A percentile compares a stretch with the other conserved stretches of the same genome.
These are phyloP conservation scores for Cymodocea nodosa DNA, from an alignment of 116 monocot genomes.

Conservation along the genomic window DNA sequence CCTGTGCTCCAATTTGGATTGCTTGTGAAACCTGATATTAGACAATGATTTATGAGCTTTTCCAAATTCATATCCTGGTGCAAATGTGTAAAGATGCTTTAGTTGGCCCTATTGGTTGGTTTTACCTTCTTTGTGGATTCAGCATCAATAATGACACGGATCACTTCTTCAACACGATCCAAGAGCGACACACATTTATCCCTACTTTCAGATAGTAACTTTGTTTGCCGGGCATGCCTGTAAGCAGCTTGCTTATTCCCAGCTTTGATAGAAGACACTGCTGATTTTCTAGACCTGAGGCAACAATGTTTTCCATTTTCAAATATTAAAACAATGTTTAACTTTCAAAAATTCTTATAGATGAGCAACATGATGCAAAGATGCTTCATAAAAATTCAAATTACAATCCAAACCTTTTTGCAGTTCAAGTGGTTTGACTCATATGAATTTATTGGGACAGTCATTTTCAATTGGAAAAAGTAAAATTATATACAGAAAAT, in stretches of 20 bases:
- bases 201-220: conserved; percentile 49
- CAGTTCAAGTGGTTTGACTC: too few species aligned
- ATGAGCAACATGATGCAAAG: too few species aligned
- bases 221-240: conserved; percentile 46
- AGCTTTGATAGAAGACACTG: conserved; percentile 44
- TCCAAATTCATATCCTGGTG: background rate
- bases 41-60: background rate
- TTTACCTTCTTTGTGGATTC: conserved; percentile 75
- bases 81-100: background rate
- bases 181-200: conserved; percentile 36
- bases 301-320: background rate
- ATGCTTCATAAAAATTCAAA: too few species aligned
- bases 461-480: too few species aligned
- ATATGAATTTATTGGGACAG: too few species aligned
- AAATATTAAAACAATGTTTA: too few species aligned
- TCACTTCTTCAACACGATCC: conserved; percentile 73
- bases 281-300: conserved; percentile 56
- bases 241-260: conserved; percentile 60
- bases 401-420: too few species aligned
- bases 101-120: background rate
- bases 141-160: conserved; percentile 41
- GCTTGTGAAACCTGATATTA: conserved; percentile 57
- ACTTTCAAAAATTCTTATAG: too few species aligned
- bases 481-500: too few species aligned
- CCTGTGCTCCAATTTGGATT: conserved; percentile 52